Percentiles rank a stretch among this genome's conserved stretches.
These are phyloP conservation scores for Magnusiomyces sp. DNA, from an alignment of 1,139 yeast species.

Conservation along the genomic window DNA sequence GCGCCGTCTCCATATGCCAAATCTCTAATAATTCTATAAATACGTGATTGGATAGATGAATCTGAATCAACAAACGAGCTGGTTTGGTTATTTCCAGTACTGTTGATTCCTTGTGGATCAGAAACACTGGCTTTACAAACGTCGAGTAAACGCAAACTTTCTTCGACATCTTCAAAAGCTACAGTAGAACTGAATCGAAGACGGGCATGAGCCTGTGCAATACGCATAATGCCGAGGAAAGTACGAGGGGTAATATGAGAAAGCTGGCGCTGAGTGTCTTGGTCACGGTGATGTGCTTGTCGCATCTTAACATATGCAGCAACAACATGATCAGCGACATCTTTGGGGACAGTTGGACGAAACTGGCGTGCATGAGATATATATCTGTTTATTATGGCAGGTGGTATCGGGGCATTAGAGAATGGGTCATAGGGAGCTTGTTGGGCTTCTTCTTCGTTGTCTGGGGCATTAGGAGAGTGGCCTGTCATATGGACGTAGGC, in stretches of 20 bases:
- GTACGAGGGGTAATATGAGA: constrained; percentile 96
- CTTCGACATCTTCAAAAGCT: constrained; percentile 78
- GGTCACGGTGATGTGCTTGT: constrained; percentile 77
- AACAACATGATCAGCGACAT: constrained; percentile 82
- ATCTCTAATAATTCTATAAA: constrained; percentile 51
- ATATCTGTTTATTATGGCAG: constrained; percentile 75
- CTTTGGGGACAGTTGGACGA: constrained; percentile 81
- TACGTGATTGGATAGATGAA: constrained; percentile 48
- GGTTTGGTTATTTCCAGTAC: constrained; percentile 13
- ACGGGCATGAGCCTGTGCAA: constrained; percentile 92
- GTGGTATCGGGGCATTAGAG: constrained; percentile 81
- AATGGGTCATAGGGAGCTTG: no score
- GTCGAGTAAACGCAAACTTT: constrained; percentile 77
- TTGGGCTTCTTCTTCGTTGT: no score
- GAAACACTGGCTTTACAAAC: constrained; percentile 79
- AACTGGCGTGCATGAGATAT: constrained; percentile 78
- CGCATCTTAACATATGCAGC: constrained; percentile 84
- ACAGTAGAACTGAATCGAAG: constrained; percentile 73
- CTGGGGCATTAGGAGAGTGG: constrained; percentile 69
- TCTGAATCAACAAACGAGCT: constrained; percentile 34
- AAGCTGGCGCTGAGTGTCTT: constrained; percentile 69
- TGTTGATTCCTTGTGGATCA: constrained; percentile 30
- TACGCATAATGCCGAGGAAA: constrained; percentile 77
- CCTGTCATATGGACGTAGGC: constrained; percentile 93
- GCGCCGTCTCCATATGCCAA: constrained; percentile 44